phyloP scores from a whole-genome alignment of 2,329 filamentous ascomycete genomes.

The Aureobasidium namibiae region DNA sequence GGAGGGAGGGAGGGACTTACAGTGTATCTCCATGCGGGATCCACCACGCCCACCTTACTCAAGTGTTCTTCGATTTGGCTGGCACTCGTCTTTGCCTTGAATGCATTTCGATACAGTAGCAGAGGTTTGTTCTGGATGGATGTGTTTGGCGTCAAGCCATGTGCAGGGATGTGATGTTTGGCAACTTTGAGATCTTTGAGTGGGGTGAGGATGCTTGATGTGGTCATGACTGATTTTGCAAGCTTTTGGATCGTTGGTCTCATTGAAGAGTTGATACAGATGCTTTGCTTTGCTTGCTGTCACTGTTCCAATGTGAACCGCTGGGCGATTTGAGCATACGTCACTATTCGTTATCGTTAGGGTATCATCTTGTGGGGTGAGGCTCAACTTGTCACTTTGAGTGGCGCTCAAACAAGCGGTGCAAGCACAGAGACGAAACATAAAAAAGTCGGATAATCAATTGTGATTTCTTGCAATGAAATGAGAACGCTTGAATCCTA shows the following conservation, averaged over 20 bases:
- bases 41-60: slow-evolving; percentile 43
- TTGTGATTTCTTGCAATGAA: neutral
- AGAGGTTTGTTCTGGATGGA: slow-evolving; percentile 56
- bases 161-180: slow-evolving; percentile 50
- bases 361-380: neutral
- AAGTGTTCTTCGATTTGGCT: slow-evolving; percentile 51
- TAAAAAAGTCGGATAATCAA: neutral
- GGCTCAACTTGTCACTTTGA: neutral
- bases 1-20: neutral
- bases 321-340: neutral
- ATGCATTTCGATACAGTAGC: slow-evolving; percentile 56
- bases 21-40: slow-evolving; percentile 59
- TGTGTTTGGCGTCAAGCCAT: slow-evolving; percentile 54
- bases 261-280: neutral
- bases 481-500: neutral
- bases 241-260: neutral
- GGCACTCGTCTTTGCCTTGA: slow-evolving; percentile 36
- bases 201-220: slow-evolving; percentile 28
- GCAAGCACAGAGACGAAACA: neutral
- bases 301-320: no score
- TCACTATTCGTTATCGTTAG: slow-evolving; percentile 1
- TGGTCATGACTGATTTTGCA: neutral
- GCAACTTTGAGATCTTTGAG: slow-evolving; percentile 48
- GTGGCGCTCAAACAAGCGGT: no score
- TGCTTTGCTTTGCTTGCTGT: neutral